phyloP scores from a whole-genome alignment of 345 rosid species.

The Balakata baccata region DNA sequence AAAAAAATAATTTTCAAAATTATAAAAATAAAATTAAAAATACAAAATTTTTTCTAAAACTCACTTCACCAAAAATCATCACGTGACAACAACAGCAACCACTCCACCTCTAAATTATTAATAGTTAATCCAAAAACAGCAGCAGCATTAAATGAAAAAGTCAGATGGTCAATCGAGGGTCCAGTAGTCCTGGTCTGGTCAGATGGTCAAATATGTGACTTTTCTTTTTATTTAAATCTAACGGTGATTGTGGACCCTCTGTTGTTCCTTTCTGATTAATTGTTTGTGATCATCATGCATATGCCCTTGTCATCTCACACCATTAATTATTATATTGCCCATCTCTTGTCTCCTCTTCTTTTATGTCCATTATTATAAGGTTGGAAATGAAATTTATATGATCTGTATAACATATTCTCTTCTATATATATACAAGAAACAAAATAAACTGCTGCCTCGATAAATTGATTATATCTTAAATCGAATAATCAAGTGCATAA shows the following conservation, averaged over 20 bases:
- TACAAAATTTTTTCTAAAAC: too few relatives aligned
- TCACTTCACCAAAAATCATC: too few relatives aligned
- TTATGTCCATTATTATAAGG: too few relatives aligned
- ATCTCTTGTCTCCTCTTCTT: neutral
- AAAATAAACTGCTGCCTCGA: too few relatives aligned
- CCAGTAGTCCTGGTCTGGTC: constrained; percentile 42
- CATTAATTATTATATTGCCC: neutral
- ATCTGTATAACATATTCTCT: too few relatives aligned
- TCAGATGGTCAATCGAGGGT: constrained; percentile 56
- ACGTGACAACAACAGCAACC: neutral
- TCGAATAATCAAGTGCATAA: too few relatives aligned
- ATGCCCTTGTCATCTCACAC: constrained; percentile 3
- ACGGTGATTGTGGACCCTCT: constrained; percentile 63
- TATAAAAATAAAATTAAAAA: too few relatives aligned
- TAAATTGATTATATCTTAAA: too few relatives aligned
- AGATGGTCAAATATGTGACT: constrained; percentile 47
- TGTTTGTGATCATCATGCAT: neutral
- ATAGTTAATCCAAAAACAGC: neutral
- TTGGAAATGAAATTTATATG: too few relatives aligned
- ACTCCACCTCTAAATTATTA: constrained; percentile 8
- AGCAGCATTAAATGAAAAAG: constrained; percentile 29
- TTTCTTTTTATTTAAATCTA: constrained; percentile 39
- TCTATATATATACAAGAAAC: too few relatives aligned
- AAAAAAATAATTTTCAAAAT: too few relatives aligned
- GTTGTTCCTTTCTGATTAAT: constrained; percentile 14